phyloP scores from a whole-genome alignment of 208 protist genomes.

The Trypanosoma avium region DNA sequence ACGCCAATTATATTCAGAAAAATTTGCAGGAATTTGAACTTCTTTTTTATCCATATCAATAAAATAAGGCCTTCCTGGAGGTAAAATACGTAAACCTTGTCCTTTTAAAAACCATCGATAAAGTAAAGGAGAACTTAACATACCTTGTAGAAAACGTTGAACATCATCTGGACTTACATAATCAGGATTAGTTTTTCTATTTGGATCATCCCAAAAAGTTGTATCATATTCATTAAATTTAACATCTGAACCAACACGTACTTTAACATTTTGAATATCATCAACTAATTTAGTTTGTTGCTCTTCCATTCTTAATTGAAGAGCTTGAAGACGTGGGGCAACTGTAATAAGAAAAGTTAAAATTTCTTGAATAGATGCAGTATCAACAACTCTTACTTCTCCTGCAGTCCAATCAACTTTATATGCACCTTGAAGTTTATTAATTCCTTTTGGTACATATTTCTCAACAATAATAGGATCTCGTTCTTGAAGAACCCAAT shows the following conservation, averaged over 20 bases:
- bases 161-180: constrained; percentile 81
- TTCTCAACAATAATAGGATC: constrained; percentile 53
- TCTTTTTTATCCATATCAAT: constrained; percentile 75
- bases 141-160: constrained; percentile 59
- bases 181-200: constrained; percentile 44
- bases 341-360: constrained; percentile 84
- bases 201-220: constrained; percentile 84
- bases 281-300: constrained; percentile 68
- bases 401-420: constrained; percentile 85
- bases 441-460: constrained; percentile 32
- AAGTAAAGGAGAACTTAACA: constrained; percentile 70
- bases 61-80: constrained; percentile 67
- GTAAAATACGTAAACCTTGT: constrained; percentile 71
- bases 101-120: constrained; percentile 86
- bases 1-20: constrained; percentile 85
- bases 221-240: constrained; percentile 84
- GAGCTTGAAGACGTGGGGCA: constrained; percentile 83
- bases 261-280: constrained; percentile 69
- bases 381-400: constrained; percentile 85
- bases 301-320: constrained; percentile 87
- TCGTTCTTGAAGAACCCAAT: constrained; percentile 77
- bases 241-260: constrained; percentile 68
- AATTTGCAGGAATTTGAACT: constrained; percentile 83
- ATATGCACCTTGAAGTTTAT: constrained; percentile 49
- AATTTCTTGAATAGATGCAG: constrained; percentile 83